Evolutionary conservation across 164 flowering plant species (phyloP).

Genomic region (Vitis vinifera): DNA sequence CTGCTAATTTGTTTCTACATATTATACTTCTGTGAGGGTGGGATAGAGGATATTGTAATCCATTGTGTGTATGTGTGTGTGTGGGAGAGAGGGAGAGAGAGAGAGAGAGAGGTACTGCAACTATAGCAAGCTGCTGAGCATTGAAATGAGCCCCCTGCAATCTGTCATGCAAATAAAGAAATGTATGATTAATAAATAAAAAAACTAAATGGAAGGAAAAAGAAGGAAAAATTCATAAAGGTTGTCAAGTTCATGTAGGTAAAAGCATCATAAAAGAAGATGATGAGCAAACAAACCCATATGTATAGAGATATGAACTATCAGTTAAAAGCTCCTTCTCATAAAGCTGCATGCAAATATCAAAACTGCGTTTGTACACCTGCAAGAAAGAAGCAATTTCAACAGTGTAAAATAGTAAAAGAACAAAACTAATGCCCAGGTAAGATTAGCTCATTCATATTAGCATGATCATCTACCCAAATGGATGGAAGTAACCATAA

Average conservation of each 20-base stretch:
- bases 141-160: constrained; percentile 59
- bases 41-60: too few relatives aligned
- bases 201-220: not conserved
- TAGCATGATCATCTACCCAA: too few relatives aligned
- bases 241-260: not conserved
- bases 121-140: constrained; percentile 87
- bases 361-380: constrained; percentile 93
- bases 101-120: constrained; percentile 55
- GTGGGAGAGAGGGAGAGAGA: not conserved
- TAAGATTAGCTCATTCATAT: too few relatives aligned
- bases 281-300: constrained; percentile 58
- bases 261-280: not conserved
- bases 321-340: constrained; percentile 90
- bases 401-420: not conserved
- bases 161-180: constrained; percentile 36
- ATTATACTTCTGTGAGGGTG: too few relatives aligned
- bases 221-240: not conserved
- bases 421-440: not conserved
- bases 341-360: constrained; percentile 84
- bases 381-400: constrained; percentile 27
- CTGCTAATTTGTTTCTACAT: too few relatives aligned
- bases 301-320: constrained; percentile 71
- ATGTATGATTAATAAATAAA: not conserved
- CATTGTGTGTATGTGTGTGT: not conserved
- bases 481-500: too few relatives aligned